Base-by-base conservation (phyloP, 1,284 basidiomycete species). In the Cystobasidium sp. region DNA sequence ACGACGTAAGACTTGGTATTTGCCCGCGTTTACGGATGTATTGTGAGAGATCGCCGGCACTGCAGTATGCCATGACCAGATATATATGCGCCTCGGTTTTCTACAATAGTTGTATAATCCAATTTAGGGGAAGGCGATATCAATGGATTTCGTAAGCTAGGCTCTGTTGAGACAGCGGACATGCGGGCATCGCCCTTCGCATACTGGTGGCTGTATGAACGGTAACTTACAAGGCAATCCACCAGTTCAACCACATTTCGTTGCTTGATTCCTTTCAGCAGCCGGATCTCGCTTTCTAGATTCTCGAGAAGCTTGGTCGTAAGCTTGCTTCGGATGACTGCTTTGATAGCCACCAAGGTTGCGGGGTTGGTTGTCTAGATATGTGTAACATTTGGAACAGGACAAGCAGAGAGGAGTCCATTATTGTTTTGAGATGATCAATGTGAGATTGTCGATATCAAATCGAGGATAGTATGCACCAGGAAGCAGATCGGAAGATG, bases 41-140 rank as follows among this genome's bases (percentile, higher is more conserved):
- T 79, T 93, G 89, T 0, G 93, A 93, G 56, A 99, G 88, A 83
- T 99, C 97, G 14, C 94, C 94, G 3, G 94, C 94, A 0, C 94
- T 89, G 83, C 96, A 98, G 83, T 89, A 98, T 80, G 96, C 94
- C 91, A 99, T 99, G 81, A 99, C 91, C 71, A 99, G 89, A 84
- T 97, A 97, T 81, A 99, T 97, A 82, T 96, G 90, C 73, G 88
- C 88, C 79, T 95, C 92, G 39, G 93, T 93, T 81, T 94, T 92
- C 93, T 95, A 80, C 12, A 20, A 18, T 63, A 6, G 8, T 7
- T 22, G 51, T 18, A 14, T 41, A n/a, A 10, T 71, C 41, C 6
- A 66, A 44, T 18, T 16, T 31, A 47, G 24, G 49, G 43, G 61
- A 44, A 41, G 41, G 9, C 44, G 20, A 59, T 6, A 20, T 31